Conservation (phyloP, 257 asterid species). For the Dorcoceras hygrometricum region DNA sequence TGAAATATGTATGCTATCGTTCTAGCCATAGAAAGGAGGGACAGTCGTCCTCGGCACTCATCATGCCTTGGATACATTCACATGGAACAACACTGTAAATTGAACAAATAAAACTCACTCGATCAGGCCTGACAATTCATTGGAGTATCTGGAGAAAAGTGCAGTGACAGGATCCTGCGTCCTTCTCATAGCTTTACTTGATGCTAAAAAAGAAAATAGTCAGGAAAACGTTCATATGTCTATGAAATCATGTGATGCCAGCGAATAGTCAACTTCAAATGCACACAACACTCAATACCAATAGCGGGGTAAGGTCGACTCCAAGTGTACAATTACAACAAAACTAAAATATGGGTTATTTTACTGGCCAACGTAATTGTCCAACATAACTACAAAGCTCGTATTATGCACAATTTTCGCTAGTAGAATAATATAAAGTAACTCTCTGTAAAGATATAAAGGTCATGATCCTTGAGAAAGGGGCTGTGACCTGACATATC, state of each 20-base stretch:
- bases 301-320: background rate
- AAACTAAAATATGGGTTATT: no score
- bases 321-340: no score
- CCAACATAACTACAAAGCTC: background rate
- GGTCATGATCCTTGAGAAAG: no score
- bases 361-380: background rate
- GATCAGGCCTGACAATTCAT: conserved; percentile 44
- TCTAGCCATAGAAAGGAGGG: background rate
- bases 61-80: background rate
- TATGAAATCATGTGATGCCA: conserved; percentile 4
- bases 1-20: background rate
- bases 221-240: conserved; percentile 12
- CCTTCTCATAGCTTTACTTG: conserved; percentile 69
- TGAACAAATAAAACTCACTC: conserved; percentile 56
- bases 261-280: conserved; percentile 2
- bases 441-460: no score
- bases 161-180: conserved; percentile 62
- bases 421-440: no score
- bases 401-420: no score
- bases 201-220: conserved; percentile 37
- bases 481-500: no score
- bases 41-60: background rate
- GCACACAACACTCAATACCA: conserved; percentile 11
- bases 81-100: background rate
- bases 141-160: conserved; percentile 56